Percentiles rank a stretch among this genome's conserved stretches.
Evolutionary conservation across 2,329 filamentous ascomycete genomes (phyloP).

Genomic region (Lizonia empirigonia): DNA sequence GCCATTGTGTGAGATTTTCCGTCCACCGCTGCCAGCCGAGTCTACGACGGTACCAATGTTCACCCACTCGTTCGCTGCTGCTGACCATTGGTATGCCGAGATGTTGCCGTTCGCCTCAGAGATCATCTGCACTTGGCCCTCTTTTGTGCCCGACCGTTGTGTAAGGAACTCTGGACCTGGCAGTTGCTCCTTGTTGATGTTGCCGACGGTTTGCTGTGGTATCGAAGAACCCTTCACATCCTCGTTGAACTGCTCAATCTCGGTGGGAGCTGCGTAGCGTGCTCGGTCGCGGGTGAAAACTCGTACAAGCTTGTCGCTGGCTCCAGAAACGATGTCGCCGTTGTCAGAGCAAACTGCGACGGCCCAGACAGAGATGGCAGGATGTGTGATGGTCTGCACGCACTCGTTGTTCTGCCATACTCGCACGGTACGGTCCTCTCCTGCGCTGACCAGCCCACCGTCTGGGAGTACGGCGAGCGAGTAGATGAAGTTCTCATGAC

Average conservation of each 20-base stretch:
- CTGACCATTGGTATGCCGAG: conserved; percentile 88
- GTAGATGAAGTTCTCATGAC: conserved; percentile 96
- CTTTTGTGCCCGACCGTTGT: conserved; percentile 85
- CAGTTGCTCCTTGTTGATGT: conserved; percentile 87
- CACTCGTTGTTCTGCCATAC: conserved; percentile 85
- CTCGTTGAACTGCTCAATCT: conserved; percentile 76
- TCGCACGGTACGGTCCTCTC: conserved; percentile 91
- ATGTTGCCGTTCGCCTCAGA: conserved; percentile 79
- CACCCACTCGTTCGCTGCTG: conserved; percentile 70
- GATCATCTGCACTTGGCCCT: conserved; percentile 94
- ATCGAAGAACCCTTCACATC: conserved; percentile 83
- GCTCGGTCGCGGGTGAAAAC: conserved; percentile 78
- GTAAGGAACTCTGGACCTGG: conserved; percentile 86
- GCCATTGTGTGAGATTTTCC: conserved; percentile 69
- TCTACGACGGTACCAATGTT: conserved; percentile 95
- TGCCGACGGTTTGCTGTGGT: conserved; percentile 77
- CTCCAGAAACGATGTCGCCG: conserved; percentile 91
- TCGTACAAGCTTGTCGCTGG: conserved; percentile 84
- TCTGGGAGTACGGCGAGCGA: conserved; percentile 76
- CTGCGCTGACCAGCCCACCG: conserved; percentile 87
- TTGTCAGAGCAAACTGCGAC: conserved; percentile 82
- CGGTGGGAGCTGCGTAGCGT: conserved; percentile 71
- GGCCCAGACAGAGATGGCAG: conserved; percentile 94
- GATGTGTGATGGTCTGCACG: conserved; percentile 94
- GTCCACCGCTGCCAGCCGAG: conserved; percentile 78